Evolutionary conservation across 140 eudicot species (phyloP).

Genomic region (Ambrosia hybrid): DNA sequence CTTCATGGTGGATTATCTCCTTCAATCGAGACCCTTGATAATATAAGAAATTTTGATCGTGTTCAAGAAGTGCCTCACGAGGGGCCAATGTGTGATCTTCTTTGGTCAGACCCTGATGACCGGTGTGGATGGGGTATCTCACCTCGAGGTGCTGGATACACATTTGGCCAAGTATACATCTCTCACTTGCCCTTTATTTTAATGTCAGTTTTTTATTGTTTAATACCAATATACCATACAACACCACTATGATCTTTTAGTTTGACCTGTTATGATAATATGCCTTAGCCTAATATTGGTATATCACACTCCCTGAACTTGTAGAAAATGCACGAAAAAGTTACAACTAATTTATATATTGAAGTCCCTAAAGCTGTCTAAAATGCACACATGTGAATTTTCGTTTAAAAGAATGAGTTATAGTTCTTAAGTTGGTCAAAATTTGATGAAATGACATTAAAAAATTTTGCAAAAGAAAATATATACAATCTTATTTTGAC

Average conservation of each 20-base stretch:
- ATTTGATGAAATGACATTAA: no score
- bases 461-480: not conserved
- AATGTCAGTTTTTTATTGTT: not conserved
- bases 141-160: slow-evolving; percentile 10
- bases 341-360: no score
- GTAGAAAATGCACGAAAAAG: not conserved
- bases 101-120: slow-evolving; percentile 16
- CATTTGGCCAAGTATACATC: slow-evolving; percentile 10
- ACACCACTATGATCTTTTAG: not conserved
- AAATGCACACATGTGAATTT: not conserved
- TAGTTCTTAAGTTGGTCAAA: no score
- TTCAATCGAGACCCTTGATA: slow-evolving; percentile 12
- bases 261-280: no score
- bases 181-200: not conserved
- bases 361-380: not conserved
- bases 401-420: not conserved
- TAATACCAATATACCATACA: not conserved
- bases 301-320: not conserved
- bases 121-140: slow-evolving; percentile 14
- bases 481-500: no score
- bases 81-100: slow-evolving; percentile 17
- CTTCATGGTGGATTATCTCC: slow-evolving; percentile 13
- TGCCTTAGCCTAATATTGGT: not conserved
- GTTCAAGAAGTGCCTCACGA: slow-evolving; percentile 19
- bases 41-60: slow-evolving; percentile 14